Evolutionary conservation across 1,139 yeast genomes (phyloP).

Genomic region (Groenewaldozyma auringiensis): DNA sequence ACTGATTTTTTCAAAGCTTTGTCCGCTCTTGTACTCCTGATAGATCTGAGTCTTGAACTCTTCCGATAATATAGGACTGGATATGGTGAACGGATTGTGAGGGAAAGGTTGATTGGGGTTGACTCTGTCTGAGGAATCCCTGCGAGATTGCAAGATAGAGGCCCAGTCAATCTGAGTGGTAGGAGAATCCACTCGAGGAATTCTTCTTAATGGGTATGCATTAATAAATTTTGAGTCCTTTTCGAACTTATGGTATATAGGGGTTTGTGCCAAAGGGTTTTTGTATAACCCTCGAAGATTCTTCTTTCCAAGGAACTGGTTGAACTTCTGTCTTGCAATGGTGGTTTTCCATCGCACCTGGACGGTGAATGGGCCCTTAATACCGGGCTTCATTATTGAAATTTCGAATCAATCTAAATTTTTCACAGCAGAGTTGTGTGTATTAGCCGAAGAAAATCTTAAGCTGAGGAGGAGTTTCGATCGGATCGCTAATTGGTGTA

Average conservation of each 20-base stretch:
- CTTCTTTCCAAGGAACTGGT: conserved; percentile 64
- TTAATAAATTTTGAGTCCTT: conserved; percentile 60
- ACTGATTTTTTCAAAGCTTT: conserved; percentile 68
- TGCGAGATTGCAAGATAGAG: conserved; percentile 1
- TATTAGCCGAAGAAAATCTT: too few species aligned
- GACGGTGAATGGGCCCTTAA: neutral
- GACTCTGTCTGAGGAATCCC: conserved; percentile 11
- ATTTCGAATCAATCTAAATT: too few species aligned
- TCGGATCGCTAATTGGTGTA: too few species aligned
- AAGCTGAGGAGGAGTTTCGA: too few species aligned
- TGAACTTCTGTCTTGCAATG: conserved; percentile 13
- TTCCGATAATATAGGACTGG: conserved; percentile 54
- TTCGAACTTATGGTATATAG: conserved; percentile 49
- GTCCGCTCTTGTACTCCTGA: conserved; percentile 46
- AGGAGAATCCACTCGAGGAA: conserved; percentile 25
- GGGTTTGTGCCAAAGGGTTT: conserved; percentile 58
- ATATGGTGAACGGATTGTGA: conserved; percentile 56
- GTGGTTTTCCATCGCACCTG: conserved; percentile 9
- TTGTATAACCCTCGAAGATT: conserved; percentile 79
- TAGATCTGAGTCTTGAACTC: conserved; percentile 54
- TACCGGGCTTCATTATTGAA: neutral
- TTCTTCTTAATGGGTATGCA: conserved; percentile 37
- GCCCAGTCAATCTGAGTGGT: conserved; percentile 5
- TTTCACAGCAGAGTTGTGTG: too few species aligned
- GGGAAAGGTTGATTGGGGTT: conserved; percentile 55